These are phyloP conservation scores for Amoebophrya sp. DNA, from an alignment of 169 alveolate genomes.

Conservation along the genomic window DNA sequence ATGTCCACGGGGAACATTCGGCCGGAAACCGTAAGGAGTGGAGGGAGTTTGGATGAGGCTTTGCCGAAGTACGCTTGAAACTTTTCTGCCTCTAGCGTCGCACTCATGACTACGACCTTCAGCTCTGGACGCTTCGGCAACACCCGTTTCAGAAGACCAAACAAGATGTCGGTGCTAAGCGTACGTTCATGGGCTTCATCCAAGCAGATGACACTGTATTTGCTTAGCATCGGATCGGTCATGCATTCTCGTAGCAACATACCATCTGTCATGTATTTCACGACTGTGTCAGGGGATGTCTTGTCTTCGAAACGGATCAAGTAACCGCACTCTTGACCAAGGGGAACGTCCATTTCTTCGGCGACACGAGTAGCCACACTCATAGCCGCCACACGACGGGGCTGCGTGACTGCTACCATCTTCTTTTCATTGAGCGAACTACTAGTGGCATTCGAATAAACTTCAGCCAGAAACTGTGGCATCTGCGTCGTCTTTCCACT, in stretches of 20 bases:
- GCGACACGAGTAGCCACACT: constrained; percentile 77
- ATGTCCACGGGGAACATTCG: constrained; percentile 93
- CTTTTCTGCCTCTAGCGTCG: constrained; percentile 93
- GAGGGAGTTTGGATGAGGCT: constrained; percentile 72
- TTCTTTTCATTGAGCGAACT: neutral
- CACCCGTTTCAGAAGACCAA: constrained; percentile 91
- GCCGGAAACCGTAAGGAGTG: constrained; percentile 96
- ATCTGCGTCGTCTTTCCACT: constrained; percentile 99
- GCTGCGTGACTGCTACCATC: constrained; percentile 93
- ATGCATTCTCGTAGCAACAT: constrained; percentile 94
- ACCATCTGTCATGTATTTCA: constrained; percentile 99
- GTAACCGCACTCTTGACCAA: constrained; percentile 87
- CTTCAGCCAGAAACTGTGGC: constrained; percentile 84
- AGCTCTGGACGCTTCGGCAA: constrained; percentile 72
- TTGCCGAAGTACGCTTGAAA: constrained; percentile 78
- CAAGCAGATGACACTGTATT: constrained; percentile 87
- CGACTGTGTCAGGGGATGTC: constrained; percentile 84
- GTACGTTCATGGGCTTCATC: constrained; percentile 99
- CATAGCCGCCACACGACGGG: constrained; percentile 98
- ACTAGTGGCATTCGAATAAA: neutral
- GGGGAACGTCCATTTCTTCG: constrained; percentile 89
- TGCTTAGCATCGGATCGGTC: constrained; percentile 87
- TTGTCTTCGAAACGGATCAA: constrained; percentile 96
- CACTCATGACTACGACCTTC: constrained; percentile 93
- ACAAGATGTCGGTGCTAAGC: constrained; percentile 96